Percentiles rank a stretch among this genome's conserved stretches.
Conservation (phyloP, 2,329 filamentous ascomycete genomes). For the Lecanicillium sp. region DNA sequence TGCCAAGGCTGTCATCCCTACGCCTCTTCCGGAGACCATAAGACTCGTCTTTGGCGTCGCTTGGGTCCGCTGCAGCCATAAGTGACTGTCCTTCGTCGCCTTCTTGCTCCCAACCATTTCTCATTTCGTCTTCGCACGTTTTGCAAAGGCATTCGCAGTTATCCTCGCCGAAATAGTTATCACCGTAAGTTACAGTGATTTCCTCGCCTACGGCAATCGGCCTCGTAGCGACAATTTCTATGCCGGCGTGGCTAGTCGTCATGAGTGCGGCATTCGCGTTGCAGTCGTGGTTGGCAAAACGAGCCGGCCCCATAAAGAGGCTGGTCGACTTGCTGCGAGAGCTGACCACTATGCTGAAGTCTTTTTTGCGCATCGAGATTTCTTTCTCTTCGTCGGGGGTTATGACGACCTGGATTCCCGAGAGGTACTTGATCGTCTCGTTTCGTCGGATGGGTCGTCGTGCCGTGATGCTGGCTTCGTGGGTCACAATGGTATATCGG, state of each 20-base stretch:
- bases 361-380: constrained; percentile 73
- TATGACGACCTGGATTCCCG: constrained; percentile 85
- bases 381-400: constrained; percentile 84
- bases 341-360: constrained; percentile 95
- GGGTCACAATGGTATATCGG: constrained; percentile 83
- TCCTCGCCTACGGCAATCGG: constrained; percentile 85
- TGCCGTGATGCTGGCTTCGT: constrained; percentile 83
- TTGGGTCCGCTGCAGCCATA: constrained; percentile 50
- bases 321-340: constrained; percentile 85
- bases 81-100: constrained; percentile 30
- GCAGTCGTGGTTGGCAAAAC: constrained; percentile 97
- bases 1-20: constrained; percentile 41
- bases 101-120: constrained; percentile 74
- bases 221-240: constrained; percentile 79
- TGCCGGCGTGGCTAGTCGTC: constrained; percentile 76
- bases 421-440: constrained; percentile 83
- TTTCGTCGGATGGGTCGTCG: constrained; percentile 71
- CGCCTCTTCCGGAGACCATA: constrained; percentile 51
- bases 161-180: constrained; percentile 89
- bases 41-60: constrained; percentile 30
- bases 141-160: constrained; percentile 92
- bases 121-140: constrained; percentile 68
- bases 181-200: constrained; percentile 92
- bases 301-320: constrained; percentile 87
- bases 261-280: constrained; percentile 82